phyloP scores from a whole-genome alignment of 2,329 filamentous ascomycete genomes.

The Trichophyton verrucosum region DNA sequence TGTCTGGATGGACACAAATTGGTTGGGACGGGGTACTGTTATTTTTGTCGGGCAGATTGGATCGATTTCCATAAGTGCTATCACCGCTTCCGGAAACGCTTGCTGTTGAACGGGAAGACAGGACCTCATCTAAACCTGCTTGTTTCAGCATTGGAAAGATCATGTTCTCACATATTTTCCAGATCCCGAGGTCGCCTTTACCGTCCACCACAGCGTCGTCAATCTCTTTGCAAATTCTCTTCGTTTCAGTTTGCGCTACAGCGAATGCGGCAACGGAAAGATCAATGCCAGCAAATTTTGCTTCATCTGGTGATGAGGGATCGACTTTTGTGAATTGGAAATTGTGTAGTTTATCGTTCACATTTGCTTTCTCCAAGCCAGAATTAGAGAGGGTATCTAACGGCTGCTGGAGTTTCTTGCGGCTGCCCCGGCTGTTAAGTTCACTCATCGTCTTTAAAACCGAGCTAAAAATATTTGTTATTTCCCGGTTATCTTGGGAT shows the following conservation, averaged over 20 bases:
- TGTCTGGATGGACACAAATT: constrained; percentile 22
- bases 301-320: constrained; percentile 1
- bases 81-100: no score
- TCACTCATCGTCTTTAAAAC: constrained; percentile 3
- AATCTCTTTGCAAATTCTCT: constrained; percentile 23
- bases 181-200: constrained; percentile 26
- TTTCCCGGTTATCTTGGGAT: constrained; percentile 1
- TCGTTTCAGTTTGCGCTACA: constrained; percentile 21
- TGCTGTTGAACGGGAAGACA: constrained; percentile 14
- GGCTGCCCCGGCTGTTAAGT: not conserved
- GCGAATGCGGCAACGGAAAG: constrained; percentile 4
- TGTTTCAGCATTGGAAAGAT: constrained; percentile 28
- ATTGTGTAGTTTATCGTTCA: not conserved
- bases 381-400: not conserved
- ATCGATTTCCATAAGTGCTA: not conserved
- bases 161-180: constrained; percentile 28
- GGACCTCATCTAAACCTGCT: not conserved
- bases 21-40: not conserved
- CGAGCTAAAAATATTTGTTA: constrained; percentile 9
- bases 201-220: constrained; percentile 18
- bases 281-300: constrained; percentile 6
- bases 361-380: not conserved
- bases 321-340: constrained; percentile 1
- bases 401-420: not conserved
- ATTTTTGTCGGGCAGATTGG: not conserved